Base-by-base conservation (phyloP, 2,329 filamentous ascomycete species). In the Colletotrichum horii region DNA sequence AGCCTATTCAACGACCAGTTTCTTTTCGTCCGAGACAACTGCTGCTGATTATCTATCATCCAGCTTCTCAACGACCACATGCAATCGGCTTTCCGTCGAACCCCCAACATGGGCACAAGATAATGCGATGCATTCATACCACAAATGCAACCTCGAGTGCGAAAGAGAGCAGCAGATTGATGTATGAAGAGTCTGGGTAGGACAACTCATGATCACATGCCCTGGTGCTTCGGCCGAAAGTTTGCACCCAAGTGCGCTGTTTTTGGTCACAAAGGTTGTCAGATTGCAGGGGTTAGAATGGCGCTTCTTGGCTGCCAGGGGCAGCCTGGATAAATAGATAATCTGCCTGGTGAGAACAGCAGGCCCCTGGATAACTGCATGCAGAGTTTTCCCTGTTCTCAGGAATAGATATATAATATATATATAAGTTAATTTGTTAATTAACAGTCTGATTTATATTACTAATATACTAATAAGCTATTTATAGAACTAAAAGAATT, bases 231-330 rank as follows among this genome's bases (percentile, higher is more conserved):
- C 43, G 43, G 43, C 43, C 43, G n/a, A 52, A 52, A 15, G 43
- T 52, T 14, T 14, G 43, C 0, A 8, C 0, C n/a, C n/a, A 22
- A 2, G 43, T 52, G 2, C 3, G 43, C 1, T 2, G 43, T 22
- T 52, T 48, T 22, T 22, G 2, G 0, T 2, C 43, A 52, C 11
- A 14, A 0, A 52, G n/a, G n/a, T 28, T 4, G 4, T 28, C 26
- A 28, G 6, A 28, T 28, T 28, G 26, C 26, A n/a, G n/a, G n/a
- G n/a, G n/a, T n/a, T n/a, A n/a, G n/a, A n/a, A n/a, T n/a, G n/a
- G n/a, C n/a, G n/a, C 30, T 4, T 32, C 1, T n/a, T n/a, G n/a
- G n/a, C n/a, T n/a, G n/a, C n/a, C n/a, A n/a, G n/a, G n/a, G n/a
- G n/a, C n/a, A n/a, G n/a, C n/a, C n/a, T n/a, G n/a, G n/a, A n/a